Base-by-base conservation (phyloP, 352 stramenopile species). In the Pseudoperonospora humuli region DNA sequence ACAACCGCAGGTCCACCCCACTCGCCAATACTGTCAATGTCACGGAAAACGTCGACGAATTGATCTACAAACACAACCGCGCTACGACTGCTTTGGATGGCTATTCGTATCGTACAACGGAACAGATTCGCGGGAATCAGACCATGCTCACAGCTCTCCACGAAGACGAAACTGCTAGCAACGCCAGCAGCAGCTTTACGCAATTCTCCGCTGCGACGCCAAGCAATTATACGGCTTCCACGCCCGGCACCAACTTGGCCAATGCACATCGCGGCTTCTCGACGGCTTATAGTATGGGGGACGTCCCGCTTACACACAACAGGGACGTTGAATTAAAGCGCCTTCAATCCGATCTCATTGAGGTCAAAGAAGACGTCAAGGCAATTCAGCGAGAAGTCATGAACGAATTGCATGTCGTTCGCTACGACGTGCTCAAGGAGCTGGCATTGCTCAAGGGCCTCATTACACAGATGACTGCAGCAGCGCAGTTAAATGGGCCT, bases 371-470 rank as follows among this genome's bases (percentile, higher is more conserved):
- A 13, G 75, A 93, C 36, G 66, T 90, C 33, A 64, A 75, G 28
- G 51, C 59, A 17, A 83, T 90, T 33, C 70, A 70, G 9, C 70
- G 75, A 29, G 77, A 93, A 44, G 67, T 93, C 45, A 86, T 93
- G 72, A 85, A 88, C 39, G 80, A 90, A 58, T 64, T 93, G 45
- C 80, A 90, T 49, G 54, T 76, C 18, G 86, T 72, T 23, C 73
- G 75, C 13, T 93, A 93, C 66, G 80, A 93, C 43, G 57, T 93
- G 39, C 64, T 93, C 31, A 93, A 93, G 53, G 80, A 93, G 47
- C 54, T 93, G 15, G 66, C 75, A 32, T 61, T 90, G 64, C 75
- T 93, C 35, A 83, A 86, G 28, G 75, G 80, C 20, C 69, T 73
- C n/a, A 77, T 92, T 53, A 45, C 71, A 21, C 67, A 85, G 47